Evolutionary conservation across 2,329 filamentous ascomycete genomes (phyloP), one percentile per base, ranked within the genome.

Genomic region (Fusarium haematococcum): DNA sequence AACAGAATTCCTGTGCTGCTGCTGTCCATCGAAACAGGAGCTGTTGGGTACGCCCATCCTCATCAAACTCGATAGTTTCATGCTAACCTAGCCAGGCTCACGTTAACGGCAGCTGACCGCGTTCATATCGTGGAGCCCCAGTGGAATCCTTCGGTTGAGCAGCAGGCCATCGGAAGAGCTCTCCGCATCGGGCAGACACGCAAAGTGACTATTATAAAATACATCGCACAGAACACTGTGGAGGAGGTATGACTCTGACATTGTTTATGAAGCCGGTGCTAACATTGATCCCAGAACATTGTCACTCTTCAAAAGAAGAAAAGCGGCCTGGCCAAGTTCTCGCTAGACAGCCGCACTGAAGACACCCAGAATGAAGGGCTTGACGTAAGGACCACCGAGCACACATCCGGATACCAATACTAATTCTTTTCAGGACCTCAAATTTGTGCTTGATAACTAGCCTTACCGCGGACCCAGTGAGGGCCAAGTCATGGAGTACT

Each of bases 381-480:
- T 3, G 56, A 43, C 6, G 56, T 59, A 20, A 41, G 20, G 16
- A 16, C 35, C 3, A 20, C 0, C 4, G n/a, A 20, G 16, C 9
- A 1, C 5, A 30, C 13, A 5, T 3, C 9, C 10, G 2, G 18
- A 2, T 30, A 18, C 48, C 3, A 16, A 27, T 32, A 2, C 23
- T 59, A 41, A 59, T 41, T 9, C 11, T 30, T n/a, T 13, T 30
- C 18, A 59, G 56, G 35, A 59, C 9, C 37, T 43, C 3, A 59
- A 59, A 14, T 59, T 59, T 59, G 56, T 59, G 3, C 56, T 59
- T n/a, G 56, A 41, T n/a, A 11, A 41, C 23, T 18, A 30, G 25
- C 10, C 0, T 18, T 50, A 2, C 11, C 3, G 41, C 3, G 3
- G 14, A 11, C 0, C 8, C 1, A 18, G 14, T 6, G 4, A 18